phyloP scores from a whole-genome alignment of 2,329 filamentous ascomycete genomes.

The Volutella citrinella region DNA sequence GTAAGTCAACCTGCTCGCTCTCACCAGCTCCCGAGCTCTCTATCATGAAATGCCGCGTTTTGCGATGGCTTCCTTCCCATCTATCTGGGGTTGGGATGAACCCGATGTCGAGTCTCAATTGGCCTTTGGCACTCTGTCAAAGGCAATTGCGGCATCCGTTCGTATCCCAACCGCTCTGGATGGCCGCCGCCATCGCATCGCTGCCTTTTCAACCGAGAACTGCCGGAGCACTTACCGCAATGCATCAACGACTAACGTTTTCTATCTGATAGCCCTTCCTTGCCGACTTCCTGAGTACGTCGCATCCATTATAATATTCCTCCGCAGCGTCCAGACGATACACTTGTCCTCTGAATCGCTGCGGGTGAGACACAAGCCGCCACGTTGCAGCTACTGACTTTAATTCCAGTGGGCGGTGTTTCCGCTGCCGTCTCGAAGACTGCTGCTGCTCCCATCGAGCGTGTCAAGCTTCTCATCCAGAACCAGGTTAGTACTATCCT shows the following conservation, averaged over 20 bases:
- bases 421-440: constrained; percentile 99
- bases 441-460: constrained; percentile 98
- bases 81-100: constrained; percentile 5
- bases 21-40: constrained; percentile 6
- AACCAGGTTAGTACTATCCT: constrained; percentile 78
- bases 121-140: constrained; percentile 4
- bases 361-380: too few species aligned
- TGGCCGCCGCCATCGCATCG: constrained; percentile 6
- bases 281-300: constrained; percentile 99
- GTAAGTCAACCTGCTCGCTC: constrained; percentile 43
- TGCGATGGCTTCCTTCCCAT: constrained; percentile 19
- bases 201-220: constrained; percentile 5
- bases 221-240: neutral
- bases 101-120: constrained; percentile 14
- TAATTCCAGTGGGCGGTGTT: constrained; percentile 99
- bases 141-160: neutral
- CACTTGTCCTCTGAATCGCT: too few species aligned
- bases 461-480: constrained; percentile 99
- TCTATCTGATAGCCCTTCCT: constrained; percentile 70
- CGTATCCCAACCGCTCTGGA: neutral
- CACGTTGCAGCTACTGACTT: too few species aligned
- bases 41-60: constrained; percentile 27
- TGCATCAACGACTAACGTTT: constrained; percentile 19
- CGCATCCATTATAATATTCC: too few species aligned
- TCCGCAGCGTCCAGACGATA: too few species aligned